Conservation (phyloP, 163 green algal genomes). For the Scenedesmus sp. region DNA sequence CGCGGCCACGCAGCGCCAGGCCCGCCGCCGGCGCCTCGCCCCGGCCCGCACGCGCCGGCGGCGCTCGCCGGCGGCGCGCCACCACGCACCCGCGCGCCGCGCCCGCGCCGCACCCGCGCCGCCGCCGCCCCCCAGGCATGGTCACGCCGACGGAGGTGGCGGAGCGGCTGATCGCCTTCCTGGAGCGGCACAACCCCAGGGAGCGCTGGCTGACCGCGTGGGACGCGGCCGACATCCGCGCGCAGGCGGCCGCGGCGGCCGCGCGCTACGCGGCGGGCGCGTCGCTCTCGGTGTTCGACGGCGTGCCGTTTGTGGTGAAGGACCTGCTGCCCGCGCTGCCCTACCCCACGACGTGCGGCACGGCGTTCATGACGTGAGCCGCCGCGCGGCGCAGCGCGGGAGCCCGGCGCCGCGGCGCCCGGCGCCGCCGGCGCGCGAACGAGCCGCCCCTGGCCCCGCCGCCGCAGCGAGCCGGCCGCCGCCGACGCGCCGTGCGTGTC, state of each 20-base stretch:
- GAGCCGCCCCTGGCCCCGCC: neutral
- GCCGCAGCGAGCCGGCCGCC: conserved; percentile 9
- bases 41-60: too few relatives aligned
- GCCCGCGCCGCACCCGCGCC: too few relatives aligned
- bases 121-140: conserved; percentile 20
- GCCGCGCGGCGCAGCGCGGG: neutral
- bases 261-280: conserved; percentile 50
- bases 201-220: conserved; percentile 49
- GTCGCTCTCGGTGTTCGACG: conserved; percentile 69
- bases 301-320: conserved; percentile 74
- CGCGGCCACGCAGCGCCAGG: neutral
- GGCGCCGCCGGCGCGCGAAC: neutral
- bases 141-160: conserved; percentile 54
- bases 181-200: conserved; percentile 10
- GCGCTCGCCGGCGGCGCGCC: too few relatives aligned
- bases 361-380: conserved; percentile 57
- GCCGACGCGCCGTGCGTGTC: conserved; percentile 52
- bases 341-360: conserved; percentile 69
- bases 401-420: neutral
- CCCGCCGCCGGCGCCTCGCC: too few relatives aligned
- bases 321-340: conserved; percentile 63
- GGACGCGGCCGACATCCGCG: conserved; percentile 45
- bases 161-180: conserved; percentile 49
- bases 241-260: conserved; percentile 51
- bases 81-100: neutral